Base-by-base conservation (phyloP, 352 stramenopile genomes). In the Blastocystis sp. region DNA sequence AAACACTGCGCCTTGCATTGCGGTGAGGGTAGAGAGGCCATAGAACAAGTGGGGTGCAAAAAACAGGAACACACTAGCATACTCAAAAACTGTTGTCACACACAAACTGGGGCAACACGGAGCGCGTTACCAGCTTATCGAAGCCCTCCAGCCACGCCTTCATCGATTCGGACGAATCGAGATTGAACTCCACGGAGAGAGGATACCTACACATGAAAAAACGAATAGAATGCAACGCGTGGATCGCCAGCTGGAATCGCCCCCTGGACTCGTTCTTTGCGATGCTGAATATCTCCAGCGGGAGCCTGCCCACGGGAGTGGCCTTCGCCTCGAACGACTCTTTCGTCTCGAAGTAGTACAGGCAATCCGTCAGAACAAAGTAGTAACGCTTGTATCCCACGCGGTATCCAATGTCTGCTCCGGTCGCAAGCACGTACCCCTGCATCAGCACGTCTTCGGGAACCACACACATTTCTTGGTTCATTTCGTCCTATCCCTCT, bases 291-390 rank as follows among this genome's bases (percentile, higher is more conserved):
- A 34, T 19, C 7, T 84, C 52, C 14, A 84, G 34, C n/a, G 42
- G 34, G 28, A 84, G 34, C 10, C 3, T 52, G 19, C 74, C 74
- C 40, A 84, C 60, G 19, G 74, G 74, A 6, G 45, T 45, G 17
- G 17, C 68, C 21, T 40, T 34, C 21, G 74, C 68, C 28, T 54
- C 61, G 48, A 68, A 84, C 11, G 74, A 84, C 17, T 84, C 52
- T 42, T 84, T 63, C n/a, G 74, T 84, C 66, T 84, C 74, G 48
- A 69, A 84, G 61, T 69, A 84, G 54, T 34, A 84, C 7, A 84
- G 61, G 11, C 28, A 54, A 52, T 84, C 52, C 10, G 74, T 84
- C 6, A 84, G 34, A 45, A 84, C 74, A 57, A 84, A 66, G 74
- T 69, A 84, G 40, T 52, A 84, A 1, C 52, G 74, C 60, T 84